Conservation (phyloP, 495 filamentous ascomycete genomes). For the Immersiella caudata region DNA sequence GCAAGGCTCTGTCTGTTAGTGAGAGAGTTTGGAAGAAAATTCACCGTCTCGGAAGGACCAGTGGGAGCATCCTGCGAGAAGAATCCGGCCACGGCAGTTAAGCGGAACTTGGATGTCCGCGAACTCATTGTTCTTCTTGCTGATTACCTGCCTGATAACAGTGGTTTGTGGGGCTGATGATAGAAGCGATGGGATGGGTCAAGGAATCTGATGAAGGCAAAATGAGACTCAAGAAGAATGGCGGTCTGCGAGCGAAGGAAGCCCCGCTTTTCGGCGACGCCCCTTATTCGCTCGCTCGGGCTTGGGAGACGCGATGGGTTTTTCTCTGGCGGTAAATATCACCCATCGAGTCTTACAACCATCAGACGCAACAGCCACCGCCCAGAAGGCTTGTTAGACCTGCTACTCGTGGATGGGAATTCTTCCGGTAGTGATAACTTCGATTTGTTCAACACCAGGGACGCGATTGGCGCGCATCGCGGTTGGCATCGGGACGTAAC, state of each 20-base stretch:
- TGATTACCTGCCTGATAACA: background rate
- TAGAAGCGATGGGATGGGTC: background rate
- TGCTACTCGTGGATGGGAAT: background rate
- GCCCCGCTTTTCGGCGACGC: background rate
- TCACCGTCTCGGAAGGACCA: background rate
- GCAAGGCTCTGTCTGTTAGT: background rate
- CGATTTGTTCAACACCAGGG: background rate
- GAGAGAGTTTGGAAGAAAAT: background rate
- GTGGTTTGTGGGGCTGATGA: background rate
- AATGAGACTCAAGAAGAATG: background rate
- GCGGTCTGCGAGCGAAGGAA: background rate
- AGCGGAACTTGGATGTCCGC: background rate
- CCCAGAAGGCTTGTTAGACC: background rate
- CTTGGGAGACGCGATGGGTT: background rate
- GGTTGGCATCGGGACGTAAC: background rate
- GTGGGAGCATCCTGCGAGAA: background rate
- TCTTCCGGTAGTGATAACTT: background rate
- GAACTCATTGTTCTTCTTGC: background rate
- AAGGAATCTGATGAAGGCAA: background rate
- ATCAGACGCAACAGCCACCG: too few species aligned
- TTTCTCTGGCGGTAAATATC: background rate
- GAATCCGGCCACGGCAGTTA: background rate
- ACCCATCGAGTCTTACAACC: too few species aligned
- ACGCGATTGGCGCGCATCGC: background rate
- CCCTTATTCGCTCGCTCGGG: background rate